Conservation (phyloP, 495 filamentous ascomycete genomes). For the Gamarada debralockiae region DNA sequence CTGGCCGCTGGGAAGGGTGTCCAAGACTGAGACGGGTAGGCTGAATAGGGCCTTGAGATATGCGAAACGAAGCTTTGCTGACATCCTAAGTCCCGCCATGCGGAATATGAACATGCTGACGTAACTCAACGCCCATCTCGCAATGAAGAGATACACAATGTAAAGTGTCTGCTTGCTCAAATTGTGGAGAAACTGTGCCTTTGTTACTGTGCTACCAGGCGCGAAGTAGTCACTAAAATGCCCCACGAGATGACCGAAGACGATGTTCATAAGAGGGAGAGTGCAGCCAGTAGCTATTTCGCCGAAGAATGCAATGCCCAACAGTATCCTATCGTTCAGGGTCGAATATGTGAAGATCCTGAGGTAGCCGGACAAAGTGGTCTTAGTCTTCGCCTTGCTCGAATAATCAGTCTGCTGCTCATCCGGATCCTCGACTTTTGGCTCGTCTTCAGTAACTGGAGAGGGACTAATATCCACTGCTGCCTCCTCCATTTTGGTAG, state of each 20-base stretch:
- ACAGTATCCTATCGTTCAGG: conserved; percentile 12
- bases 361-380: conserved; percentile 39
- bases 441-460: no score
- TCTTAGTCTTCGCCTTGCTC: conserved; percentile 57
- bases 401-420: conserved; percentile 32
- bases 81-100: conserved; percentile 50
- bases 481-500: no score
- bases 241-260: conserved; percentile 32
- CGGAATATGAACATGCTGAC: conserved; percentile 52
- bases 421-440: no score
- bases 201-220: conserved; percentile 21
- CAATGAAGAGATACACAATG: conserved; percentile 61
- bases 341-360: conserved; percentile 24
- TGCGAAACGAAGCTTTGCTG: conserved; percentile 46
- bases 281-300: conserved; percentile 24
- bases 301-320: conserved; percentile 8
- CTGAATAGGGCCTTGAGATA: conserved; percentile 39
- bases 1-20: conserved; percentile 49
- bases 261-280: conserved; percentile 43
- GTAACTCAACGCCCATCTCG: conserved; percentile 53
- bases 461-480: no score
- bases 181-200: conserved; percentile 27
- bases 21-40: conserved; percentile 49
- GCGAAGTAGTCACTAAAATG: conserved; percentile 32
- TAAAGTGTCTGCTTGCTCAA: conserved; percentile 39